These are phyloP conservation scores for Raffaelea ambrosiae DNA, from an alignment of 2,329 filamentous ascomycete species.

Conservation along the genomic window DNA sequence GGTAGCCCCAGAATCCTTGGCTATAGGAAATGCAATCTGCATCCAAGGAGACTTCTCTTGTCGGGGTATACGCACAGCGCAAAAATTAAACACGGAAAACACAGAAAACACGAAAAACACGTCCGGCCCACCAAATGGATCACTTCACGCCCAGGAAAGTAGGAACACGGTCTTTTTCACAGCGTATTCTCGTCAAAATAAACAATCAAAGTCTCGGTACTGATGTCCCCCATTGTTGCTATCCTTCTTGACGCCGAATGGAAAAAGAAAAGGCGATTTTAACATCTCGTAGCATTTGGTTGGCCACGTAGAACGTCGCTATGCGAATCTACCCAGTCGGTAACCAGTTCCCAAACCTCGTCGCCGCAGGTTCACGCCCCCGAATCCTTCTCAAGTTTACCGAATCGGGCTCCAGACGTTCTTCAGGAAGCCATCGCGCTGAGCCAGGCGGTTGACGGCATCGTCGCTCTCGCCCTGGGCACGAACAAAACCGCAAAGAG, in stretches of 20 bases:
- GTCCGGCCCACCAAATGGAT: too few relatives aligned
- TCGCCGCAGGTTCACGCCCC: too few relatives aligned
- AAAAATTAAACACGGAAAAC: too few relatives aligned
- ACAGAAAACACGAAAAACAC: too few relatives aligned
- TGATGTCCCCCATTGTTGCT: not conserved
- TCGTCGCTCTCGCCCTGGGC: constrained; percentile 98
- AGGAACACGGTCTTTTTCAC: too few relatives aligned
- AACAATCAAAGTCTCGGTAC: not conserved
- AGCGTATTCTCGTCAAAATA: too few relatives aligned
- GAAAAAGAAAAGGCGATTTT: not conserved
- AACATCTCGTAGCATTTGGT: too few relatives aligned
- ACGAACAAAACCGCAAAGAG: constrained; percentile 94
- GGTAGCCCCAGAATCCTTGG: constrained; percentile 48
- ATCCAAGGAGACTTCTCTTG: constrained; percentile 49
- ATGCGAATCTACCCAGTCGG: too few relatives aligned
- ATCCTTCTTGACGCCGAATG: not conserved
- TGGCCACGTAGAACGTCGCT: too few relatives aligned
- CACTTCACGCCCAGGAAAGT: too few relatives aligned
- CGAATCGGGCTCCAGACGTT: constrained; percentile 79
- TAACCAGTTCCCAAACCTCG: too few relatives aligned
- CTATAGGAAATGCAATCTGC: constrained; percentile 28
- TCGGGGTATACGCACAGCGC: constrained; percentile 29
- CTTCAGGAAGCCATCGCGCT: constrained; percentile 96
- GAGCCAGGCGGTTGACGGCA: constrained; percentile 86
- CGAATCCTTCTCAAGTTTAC: too few relatives aligned